phyloP scores from a whole-genome alignment of 1,284 basidiomycete genomes.

The Moesziomyces aphidis region DNA sequence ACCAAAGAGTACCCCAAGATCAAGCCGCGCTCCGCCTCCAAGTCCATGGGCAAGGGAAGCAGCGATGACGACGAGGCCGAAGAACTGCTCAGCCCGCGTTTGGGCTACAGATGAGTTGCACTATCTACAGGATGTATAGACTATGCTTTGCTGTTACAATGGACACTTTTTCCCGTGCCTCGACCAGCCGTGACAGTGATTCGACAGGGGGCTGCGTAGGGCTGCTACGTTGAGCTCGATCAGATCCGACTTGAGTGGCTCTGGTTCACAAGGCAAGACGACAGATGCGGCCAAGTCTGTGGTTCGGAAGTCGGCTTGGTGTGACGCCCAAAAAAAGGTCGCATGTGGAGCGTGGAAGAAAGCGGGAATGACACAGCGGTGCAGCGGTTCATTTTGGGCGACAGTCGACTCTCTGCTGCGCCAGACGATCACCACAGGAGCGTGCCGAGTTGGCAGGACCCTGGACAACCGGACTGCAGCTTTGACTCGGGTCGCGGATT shows the following conservation, averaged over 20 bases:
- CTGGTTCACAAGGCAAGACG: too few relatives aligned
- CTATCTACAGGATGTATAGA: conserved; percentile 5
- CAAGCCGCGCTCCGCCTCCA: conserved; percentile 27
- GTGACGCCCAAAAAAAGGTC: neutral
- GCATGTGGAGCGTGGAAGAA: neutral
- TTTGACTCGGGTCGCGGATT: neutral
- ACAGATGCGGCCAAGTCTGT: too few relatives aligned
- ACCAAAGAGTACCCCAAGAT: conserved; percentile 33
- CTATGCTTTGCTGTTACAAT: conserved; percentile 3
- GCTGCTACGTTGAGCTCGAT: too few relatives aligned
- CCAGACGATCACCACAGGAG: conserved; percentile 20
- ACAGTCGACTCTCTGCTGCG: conserved; percentile 4
- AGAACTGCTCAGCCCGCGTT: conserved; percentile 40
- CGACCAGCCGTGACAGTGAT: too few relatives aligned
- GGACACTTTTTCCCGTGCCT: conserved; percentile 6
- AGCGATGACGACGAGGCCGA: conserved; percentile 42
- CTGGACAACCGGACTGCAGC: conserved; percentile 2
- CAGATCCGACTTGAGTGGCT: too few relatives aligned
- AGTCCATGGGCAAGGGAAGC: conserved; percentile 6
- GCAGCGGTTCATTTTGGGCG: neutral
- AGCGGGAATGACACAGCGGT: neutral
- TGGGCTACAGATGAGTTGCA: conserved; percentile 14
- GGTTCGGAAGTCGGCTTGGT: neutral
- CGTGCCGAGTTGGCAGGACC: conserved; percentile 11
- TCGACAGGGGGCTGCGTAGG: too few relatives aligned